Conservation (phyloP, 2,329 filamentous ascomycete genomes). For the Phyllosticta citriasiana region DNA sequence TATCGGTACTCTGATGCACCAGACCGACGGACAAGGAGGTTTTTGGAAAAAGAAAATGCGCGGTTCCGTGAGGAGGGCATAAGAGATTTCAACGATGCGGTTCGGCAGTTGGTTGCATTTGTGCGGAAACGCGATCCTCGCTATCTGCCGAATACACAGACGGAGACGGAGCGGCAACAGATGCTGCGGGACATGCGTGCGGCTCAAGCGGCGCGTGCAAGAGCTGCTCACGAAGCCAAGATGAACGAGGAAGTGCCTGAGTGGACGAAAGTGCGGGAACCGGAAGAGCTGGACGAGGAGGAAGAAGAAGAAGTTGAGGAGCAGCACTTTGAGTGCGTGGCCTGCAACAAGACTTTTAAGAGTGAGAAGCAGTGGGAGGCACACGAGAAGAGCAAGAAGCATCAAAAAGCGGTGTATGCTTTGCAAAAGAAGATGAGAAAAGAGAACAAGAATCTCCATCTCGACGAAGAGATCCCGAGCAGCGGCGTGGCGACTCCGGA, state of each 20-base stretch:
- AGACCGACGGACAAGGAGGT: slow-evolving; percentile 67
- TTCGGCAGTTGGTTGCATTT: slow-evolving; percentile 76
- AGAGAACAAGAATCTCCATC: slow-evolving; percentile 55
- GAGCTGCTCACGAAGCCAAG: slow-evolving; percentile 71
- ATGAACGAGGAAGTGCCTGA: slow-evolving; percentile 58
- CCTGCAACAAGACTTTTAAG: slow-evolving; percentile 61
- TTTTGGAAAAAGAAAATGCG: slow-evolving; percentile 95
- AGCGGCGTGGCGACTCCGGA: slow-evolving; percentile 25
- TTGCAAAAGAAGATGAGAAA: slow-evolving; percentile 73
- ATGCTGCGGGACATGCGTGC: slow-evolving; percentile 66
- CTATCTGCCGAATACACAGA: slow-evolving; percentile 66
- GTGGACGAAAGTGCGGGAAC: slow-evolving; percentile 59
- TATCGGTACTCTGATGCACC: slow-evolving; percentile 78
- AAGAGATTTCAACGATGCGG: slow-evolving; percentile 85
- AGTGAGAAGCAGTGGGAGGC: slow-evolving; percentile 86
- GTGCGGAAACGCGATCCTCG: slow-evolving; percentile 85
- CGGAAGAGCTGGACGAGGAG: slow-evolving; percentile 41
- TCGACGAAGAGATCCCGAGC: slow-evolving; percentile 28
- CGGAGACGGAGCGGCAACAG: slow-evolving; percentile 71
- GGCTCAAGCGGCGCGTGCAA: slow-evolving; percentile 72
- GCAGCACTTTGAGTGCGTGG: slow-evolving; percentile 52
- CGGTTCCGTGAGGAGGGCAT: slow-evolving; percentile 71
- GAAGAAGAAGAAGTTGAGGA: slow-evolving; percentile 40
- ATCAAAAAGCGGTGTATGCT: slow-evolving; percentile 74
- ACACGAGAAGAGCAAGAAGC: slow-evolving; percentile 96